Percentiles rank a stretch among this genome's conserved stretches.
Evolutionary conservation across 2,329 filamentous ascomycete genomes (phyloP).

Genomic region (Apiospora saccharicola): DNA sequence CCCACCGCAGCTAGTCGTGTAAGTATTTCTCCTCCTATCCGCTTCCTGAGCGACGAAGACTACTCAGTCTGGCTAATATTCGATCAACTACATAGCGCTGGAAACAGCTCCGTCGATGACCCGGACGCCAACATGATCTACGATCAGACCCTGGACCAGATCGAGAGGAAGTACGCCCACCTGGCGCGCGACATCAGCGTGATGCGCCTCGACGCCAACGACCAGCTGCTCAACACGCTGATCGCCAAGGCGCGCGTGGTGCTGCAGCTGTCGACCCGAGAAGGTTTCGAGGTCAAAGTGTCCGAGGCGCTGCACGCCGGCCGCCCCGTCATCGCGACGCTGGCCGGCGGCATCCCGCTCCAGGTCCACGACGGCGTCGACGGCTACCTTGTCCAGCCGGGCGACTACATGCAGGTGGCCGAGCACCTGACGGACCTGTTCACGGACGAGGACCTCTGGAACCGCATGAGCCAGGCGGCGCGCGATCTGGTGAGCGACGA

Average conservation of each 20-base stretch:
- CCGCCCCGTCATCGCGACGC: slow-evolving; percentile 77
- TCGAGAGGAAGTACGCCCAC: slow-evolving; percentile 69
- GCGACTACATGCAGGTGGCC: slow-evolving; percentile 75
- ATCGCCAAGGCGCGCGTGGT: slow-evolving; percentile 76
- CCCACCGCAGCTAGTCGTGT: slow-evolving; percentile 75
- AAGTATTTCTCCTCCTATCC: slow-evolving; percentile 33
- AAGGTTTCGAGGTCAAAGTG: slow-evolving; percentile 88
- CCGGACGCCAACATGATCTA: slow-evolving; percentile 78
- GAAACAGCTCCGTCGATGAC: slow-evolving; percentile 83
- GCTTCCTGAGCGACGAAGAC: not conserved
- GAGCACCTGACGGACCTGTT: slow-evolving; percentile 71
- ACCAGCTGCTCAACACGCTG: slow-evolving; percentile 81
- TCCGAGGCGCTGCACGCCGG: slow-evolving; percentile 84
- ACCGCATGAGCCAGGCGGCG: slow-evolving; percentile 71
- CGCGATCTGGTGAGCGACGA: slow-evolving; percentile 77
- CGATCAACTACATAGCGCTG: slow-evolving; percentile 52
- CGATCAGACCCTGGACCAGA: slow-evolving; percentile 72
- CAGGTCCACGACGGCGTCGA: slow-evolving; percentile 77
- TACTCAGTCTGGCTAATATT: not conserved
- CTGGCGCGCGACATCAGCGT: slow-evolving; percentile 73
- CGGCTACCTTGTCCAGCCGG: slow-evolving; percentile 76
- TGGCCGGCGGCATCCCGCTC: slow-evolving; percentile 80
- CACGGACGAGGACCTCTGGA: slow-evolving; percentile 69
- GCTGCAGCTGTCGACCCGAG: slow-evolving; percentile 80
- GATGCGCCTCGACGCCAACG: slow-evolving; percentile 78